These are phyloP conservation scores for Lipomyces yamadae DNA, from an alignment of 805 yeast species.

Conservation along the genomic window DNA sequence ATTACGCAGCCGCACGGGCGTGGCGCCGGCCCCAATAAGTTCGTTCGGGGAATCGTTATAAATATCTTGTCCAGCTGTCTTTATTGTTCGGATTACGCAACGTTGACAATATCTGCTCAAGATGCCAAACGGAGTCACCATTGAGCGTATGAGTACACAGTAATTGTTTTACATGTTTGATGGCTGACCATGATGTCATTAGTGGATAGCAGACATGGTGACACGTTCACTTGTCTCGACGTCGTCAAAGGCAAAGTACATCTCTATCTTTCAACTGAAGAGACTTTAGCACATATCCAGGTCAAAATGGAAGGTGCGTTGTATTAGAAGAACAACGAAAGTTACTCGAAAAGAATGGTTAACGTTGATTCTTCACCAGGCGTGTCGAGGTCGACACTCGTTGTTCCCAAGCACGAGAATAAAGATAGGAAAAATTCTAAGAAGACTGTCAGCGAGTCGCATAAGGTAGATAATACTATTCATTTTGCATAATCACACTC, in stretches of 20 bases:
- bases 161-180: background rate
- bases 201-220: slow-evolving; percentile 32
- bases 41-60: no score
- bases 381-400: slow-evolving; percentile 39
- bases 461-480: slow-evolving; percentile 23
- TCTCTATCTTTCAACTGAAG: slow-evolving; percentile 39
- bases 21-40: no score
- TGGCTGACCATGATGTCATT: background rate
- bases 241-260: slow-evolving; percentile 40
- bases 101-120: background rate
- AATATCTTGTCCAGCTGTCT: no score
- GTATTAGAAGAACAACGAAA: background rate
- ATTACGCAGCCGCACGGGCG: no score
- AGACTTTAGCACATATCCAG: slow-evolving; percentile 40
- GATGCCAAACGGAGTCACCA: slow-evolving; percentile 27
- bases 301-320: slow-evolving; percentile 44
- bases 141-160: slow-evolving; percentile 20
- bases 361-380: slow-evolving; percentile 9
- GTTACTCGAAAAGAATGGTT: background rate
- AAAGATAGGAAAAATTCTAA: slow-evolving; percentile 13
- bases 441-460: slow-evolving; percentile 38
- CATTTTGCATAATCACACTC: background rate
- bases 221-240: slow-evolving; percentile 40
- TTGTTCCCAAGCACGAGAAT: slow-evolving; percentile 33
- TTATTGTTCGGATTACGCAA: background rate